Evolutionary conservation across 78 protist species (phyloP), one percentile per base, ranked within the genome.

Genomic region (Polysphondylium violaceum): DNA sequence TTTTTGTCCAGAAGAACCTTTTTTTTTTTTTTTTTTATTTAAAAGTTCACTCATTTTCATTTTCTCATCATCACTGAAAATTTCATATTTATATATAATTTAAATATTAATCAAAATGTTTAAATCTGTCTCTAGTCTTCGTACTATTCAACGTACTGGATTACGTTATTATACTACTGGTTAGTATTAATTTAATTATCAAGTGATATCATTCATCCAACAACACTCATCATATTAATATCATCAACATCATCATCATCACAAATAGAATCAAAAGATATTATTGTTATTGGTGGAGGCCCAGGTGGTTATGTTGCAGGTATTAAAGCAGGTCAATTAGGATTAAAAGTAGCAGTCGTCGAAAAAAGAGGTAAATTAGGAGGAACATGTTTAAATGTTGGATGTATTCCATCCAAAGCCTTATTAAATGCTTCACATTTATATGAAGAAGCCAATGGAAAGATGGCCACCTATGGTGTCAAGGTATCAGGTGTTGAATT

Each of bases 291-390:
- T 69, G 99, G 99, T 17, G 99, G 99, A 14, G 99, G 99, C 3
- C 99, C 99, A 19, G 99, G 99, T 43, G 99, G 99, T 35, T 99
- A 99, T 86, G 99, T 98, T n/a, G 99, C 99, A 16, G 99, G 99
- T 36, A 97, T 99, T 86, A 98, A 98, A 77, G 99, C 99, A n/a
- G 99, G 98, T 21, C 99, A 99, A 95, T 94, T 98, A 31, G 99
- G 99, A 12, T 58, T 97, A 68, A 96, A 97, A 81, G 94, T 79
- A 17, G 38, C 79, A 47, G 76, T 74, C 41, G 78, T 93, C 11
- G 87, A 74, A 23, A 58, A 36, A 99, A 98, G 97, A 95, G 99
- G 99, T n/a, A 27, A 92, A 38, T 95, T 98, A 17, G 99, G 98
- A 8, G 99, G 99, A n/a, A 98, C 99, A 11, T 99, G 99, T 97